Base-by-base conservation (phyloP, 345 rosid genomes). In the Aquilaria yunnanensis region DNA sequence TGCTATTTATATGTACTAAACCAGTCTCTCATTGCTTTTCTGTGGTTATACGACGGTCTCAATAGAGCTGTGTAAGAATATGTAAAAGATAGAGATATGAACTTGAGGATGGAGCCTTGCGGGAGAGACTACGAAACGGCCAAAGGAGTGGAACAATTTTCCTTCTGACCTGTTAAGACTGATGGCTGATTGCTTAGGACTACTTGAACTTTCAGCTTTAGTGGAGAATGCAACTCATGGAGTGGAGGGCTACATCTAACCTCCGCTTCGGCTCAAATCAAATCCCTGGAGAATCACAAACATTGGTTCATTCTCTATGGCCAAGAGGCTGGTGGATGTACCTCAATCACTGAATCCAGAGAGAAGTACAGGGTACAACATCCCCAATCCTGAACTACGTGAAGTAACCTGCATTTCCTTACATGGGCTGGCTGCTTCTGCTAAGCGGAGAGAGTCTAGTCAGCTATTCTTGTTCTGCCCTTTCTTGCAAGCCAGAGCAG, bases 371-470 rank as follows among this genome's bases (percentile, higher is more conserved):
- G 2, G 23, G 23, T 23, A 23, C 23, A 23, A 23, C 6, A 29
- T 68, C 47, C 53, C 59, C 9, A 57, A 67, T 52, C 73, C 65
- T 1, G 71, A 61, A 46, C 10, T 64, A 32, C 51, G 53, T 31
- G 79, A 65, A 30, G 70, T 73, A 34, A 64, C 73, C 3, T 75
- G 73, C 73, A 54, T 75, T 12, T 75, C 71, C n/a, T 75, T 61
- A 46, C 14, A 45, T 57, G 0, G 73, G 79, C 1, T 68, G 79
- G 76, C 70, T 75, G 32, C 73, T 75, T 34, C 11, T 71, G 0
- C 9, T 30, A 49, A 6, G 13, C 2, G 54, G 23, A 23, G 60
- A 64, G 64, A 30, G 23, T 23, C 23, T 23, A 23, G 23, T 46
- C 41, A 55, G 4, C 6, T 71, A 29, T 75, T 37, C 65, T 71